Conservation (phyloP, 352 stramenopile species). For the Thraustochytrium sp. region DNA sequence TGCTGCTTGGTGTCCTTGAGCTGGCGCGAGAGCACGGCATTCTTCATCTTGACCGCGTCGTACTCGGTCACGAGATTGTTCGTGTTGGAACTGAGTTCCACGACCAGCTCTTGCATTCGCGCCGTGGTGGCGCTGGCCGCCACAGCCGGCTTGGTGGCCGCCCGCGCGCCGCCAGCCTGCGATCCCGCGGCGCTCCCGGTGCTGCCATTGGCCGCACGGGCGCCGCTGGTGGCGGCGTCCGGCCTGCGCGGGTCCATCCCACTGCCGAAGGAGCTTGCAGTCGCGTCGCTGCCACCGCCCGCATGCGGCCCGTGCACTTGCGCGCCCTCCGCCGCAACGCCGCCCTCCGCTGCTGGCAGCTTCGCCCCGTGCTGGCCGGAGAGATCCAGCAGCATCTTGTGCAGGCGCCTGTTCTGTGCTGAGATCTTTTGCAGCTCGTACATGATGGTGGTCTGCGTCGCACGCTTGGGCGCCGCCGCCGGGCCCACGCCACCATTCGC, state of each 20-base stretch:
- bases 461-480: background rate
- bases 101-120: slow-evolving; percentile 18
- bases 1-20: slow-evolving; percentile 38
- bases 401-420: slow-evolving; percentile 8
- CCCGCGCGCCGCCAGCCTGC: too few relatives aligned
- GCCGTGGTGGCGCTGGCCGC: background rate
- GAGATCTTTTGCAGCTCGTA: slow-evolving; percentile 40
- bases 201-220: background rate
- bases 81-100: slow-evolving; percentile 19
- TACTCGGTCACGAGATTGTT: slow-evolving; percentile 35
- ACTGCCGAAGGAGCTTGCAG: too few relatives aligned
- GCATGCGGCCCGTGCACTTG: too few relatives aligned
- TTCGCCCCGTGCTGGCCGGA: background rate
- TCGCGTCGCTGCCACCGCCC: too few relatives aligned
- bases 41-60: slow-evolving; percentile 34
- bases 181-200: background rate
- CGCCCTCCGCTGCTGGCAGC: background rate
- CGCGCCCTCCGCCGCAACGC: too few relatives aligned
- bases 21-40: slow-evolving; percentile 15
- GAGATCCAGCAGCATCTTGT: slow-evolving; percentile 36
- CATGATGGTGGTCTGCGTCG: slow-evolving; percentile 28
- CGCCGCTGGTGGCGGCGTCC: background rate
- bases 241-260: background rate
- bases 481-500: background rate
- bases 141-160: background rate